Percentiles rank a stretch among this genome's conserved stretches.
phyloP scores from a whole-genome alignment of 306 rosid genomes.

The Psophocarpus tetragonolobus region DNA sequence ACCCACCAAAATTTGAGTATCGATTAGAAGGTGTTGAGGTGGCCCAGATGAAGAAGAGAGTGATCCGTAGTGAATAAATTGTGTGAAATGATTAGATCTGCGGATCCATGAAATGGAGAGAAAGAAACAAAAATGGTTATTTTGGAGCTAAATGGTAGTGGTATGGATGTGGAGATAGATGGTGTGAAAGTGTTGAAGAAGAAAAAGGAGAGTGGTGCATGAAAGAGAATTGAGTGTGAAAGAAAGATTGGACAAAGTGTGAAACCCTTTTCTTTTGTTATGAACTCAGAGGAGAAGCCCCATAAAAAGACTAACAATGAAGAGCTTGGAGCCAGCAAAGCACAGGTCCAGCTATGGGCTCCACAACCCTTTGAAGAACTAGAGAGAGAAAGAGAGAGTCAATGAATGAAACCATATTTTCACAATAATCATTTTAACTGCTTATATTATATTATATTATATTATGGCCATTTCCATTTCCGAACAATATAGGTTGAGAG shows the following conservation, averaged over 20 bases:
- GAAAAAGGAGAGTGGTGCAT: constrained; percentile 25
- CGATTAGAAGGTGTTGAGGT: constrained; percentile 29
- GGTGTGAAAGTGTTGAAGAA: constrained; percentile 44
- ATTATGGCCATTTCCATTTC: too few species aligned
- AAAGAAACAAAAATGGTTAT: constrained; percentile 32
- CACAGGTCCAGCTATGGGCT: constrained; percentile 77
- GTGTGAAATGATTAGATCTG: constrained; percentile 60
- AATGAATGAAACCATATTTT: constrained; percentile 26
- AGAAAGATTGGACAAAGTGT: constrained; percentile 46
- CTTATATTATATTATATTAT: background rate
- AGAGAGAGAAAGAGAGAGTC: constrained; percentile 39
- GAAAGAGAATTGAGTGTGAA: constrained; percentile 22
- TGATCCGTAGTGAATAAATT: constrained; percentile 48
- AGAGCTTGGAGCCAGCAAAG: constrained; percentile 91
- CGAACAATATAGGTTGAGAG: too few species aligned
- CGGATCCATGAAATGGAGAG: constrained; percentile 55
- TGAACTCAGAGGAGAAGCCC: constrained; percentile 45
- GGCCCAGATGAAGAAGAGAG: constrained; percentile 36
- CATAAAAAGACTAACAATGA: constrained; percentile 73
- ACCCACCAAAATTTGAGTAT: constrained; percentile 46
- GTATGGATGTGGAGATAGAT: constrained; percentile 21
- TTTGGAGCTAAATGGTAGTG: constrained; percentile 10
- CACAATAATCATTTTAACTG: constrained; percentile 15
- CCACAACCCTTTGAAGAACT: constrained; percentile 51
- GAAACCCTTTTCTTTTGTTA: background rate